Conservation (phyloP, 495 filamentous ascomycete species). For the Glarea lozoyensis region DNA sequence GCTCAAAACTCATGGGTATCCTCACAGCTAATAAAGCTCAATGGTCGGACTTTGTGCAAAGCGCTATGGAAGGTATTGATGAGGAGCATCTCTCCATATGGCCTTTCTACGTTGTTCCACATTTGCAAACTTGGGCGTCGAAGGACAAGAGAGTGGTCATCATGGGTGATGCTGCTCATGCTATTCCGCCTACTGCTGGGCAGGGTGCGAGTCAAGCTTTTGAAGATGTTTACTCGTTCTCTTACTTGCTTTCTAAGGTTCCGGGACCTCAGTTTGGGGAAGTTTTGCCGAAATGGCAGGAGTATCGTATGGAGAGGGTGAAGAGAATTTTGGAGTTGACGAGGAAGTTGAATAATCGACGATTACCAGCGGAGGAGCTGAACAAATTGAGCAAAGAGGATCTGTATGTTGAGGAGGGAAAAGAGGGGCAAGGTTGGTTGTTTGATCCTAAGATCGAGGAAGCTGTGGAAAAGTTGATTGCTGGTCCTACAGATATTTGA, state of each 20-base stretch:
- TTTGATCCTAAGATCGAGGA: no score
- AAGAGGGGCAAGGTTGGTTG: no score
- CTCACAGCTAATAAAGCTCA: neutral
- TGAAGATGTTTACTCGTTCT: slow-evolving; percentile 24
- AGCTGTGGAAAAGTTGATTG: no score
- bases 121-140: neutral
- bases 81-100: neutral
- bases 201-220: slow-evolving; percentile 28
- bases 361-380: slow-evolving; percentile 8
- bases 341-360: neutral
- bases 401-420: no score
- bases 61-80: neutral
- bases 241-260: slow-evolving; percentile 4
- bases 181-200: slow-evolving; percentile 29
- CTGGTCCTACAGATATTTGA: no score
- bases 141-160: neutral
- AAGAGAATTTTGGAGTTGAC: slow-evolving; percentile 1
- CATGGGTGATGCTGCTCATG: slow-evolving; percentile 34
- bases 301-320: slow-evolving; percentile 1
- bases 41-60: neutral
- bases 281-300: neutral
- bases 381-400: no score
- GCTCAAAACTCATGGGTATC: neutral
- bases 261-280: neutral
- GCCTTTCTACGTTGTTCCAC: slow-evolving; percentile 3